Evolutionary conservation across 1,284 basidiomycete species (phyloP).

Genomic region (Volvariella volvacea): DNA sequence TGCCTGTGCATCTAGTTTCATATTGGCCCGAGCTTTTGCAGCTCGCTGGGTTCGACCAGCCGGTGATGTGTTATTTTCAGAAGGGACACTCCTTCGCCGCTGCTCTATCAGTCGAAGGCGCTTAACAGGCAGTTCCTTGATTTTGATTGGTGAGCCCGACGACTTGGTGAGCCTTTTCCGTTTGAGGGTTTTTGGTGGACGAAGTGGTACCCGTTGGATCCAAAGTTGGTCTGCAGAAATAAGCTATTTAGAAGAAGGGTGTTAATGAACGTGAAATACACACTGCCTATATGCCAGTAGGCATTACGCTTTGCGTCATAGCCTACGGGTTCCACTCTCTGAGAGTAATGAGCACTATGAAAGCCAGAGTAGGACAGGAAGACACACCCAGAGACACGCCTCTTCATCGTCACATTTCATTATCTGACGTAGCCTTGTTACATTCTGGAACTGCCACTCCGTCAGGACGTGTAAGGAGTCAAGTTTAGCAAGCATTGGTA

Average conservation of each 20-base stretch:
- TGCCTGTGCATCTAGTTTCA: conserved; percentile 60
- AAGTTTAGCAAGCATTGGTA: conserved; percentile 67
- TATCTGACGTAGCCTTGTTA: conserved; percentile 51
- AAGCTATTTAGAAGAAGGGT: conserved; percentile 2
- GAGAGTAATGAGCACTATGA: conserved; percentile 7
- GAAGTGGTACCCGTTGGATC: conserved; percentile 71
- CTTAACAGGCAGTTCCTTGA: not conserved
- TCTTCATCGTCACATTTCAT: conserved; percentile 76
- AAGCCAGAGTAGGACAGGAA: conserved; percentile 5
- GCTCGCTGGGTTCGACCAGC: conserved; percentile 13
- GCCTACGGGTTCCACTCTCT: conserved; percentile 86
- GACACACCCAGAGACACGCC: conserved; percentile 61
- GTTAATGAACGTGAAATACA: conserved; percentile 7
- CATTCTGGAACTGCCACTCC: conserved; percentile 81
- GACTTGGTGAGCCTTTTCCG: conserved; percentile 34
- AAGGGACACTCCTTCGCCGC: conserved; percentile 16
- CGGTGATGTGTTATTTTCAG: conserved; percentile 16
- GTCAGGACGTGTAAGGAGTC: conserved; percentile 67
- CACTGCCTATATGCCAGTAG: conserved; percentile 85
- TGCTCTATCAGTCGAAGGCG: conserved; percentile 12
- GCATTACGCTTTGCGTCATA: conserved; percentile 78
- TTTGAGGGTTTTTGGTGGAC: conserved; percentile 41
- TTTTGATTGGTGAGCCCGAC: not conserved
- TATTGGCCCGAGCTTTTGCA: conserved; percentile 62
- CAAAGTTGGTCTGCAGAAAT: conserved; percentile 75